Conservation (phyloP, 768 basidiomycete species). For the Naganishia antarctica region DNA sequence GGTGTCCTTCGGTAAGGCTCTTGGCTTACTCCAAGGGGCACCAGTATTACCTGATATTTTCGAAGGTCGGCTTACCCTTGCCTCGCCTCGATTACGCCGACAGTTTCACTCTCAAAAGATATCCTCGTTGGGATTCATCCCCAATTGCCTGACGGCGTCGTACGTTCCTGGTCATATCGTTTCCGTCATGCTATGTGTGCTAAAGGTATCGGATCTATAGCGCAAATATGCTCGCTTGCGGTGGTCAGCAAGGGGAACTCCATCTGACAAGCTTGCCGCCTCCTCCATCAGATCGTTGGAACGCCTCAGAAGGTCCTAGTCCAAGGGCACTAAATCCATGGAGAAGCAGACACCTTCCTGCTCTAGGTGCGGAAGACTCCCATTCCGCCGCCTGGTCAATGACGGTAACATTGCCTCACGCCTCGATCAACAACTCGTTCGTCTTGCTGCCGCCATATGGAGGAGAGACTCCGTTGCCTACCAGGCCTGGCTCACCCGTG, state of each 20-base stretch:
- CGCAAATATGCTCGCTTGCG: constrained; percentile 39
- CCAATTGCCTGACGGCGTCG: constrained; percentile 37
- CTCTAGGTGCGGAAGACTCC: background rate
- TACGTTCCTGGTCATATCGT: background rate
- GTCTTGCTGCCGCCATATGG: constrained; percentile 36
- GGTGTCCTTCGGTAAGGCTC: constrained; percentile 21
- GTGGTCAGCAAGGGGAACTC: constrained; percentile 47
- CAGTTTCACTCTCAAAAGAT: background rate
- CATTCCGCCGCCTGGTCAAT: constrained; percentile 30
- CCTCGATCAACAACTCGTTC: constrained; percentile 47
- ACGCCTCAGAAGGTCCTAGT: background rate
- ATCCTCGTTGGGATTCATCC: constrained; percentile 34
- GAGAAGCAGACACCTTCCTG: background rate
- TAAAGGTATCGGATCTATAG: background rate
- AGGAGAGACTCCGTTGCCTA: constrained; percentile 23
- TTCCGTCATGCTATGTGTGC: background rate
- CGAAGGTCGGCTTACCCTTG: constrained; percentile 28
- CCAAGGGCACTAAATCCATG: background rate
- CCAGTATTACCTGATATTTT: background rate
- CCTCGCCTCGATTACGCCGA: background rate
- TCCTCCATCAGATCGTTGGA: background rate
- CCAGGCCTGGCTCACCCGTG: constrained; percentile 23
- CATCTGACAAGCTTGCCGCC: constrained; percentile 40
- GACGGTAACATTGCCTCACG: constrained; percentile 34
- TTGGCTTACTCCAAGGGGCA: background rate